Percentiles rank a stretch among this genome's conserved stretches.
Evolutionary conservation across 2,329 filamentous ascomycete genomes (phyloP).

Genomic region (Scortechinia acanthostroma): DNA sequence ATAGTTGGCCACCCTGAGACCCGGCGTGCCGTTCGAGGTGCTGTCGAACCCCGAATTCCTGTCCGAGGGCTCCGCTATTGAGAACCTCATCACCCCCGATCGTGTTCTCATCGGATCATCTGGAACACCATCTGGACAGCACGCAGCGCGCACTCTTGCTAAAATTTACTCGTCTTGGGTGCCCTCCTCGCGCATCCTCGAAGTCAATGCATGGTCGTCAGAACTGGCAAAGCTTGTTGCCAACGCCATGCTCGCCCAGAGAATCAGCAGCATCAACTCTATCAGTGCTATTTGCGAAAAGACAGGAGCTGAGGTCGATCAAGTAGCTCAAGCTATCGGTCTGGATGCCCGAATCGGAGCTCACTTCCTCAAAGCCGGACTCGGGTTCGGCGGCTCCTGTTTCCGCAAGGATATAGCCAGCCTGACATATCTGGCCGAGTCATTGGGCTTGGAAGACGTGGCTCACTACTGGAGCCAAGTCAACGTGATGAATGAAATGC

Average conservation of each 20-base stretch:
- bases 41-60: constrained; percentile 60
- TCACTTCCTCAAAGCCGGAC: constrained; percentile 46
- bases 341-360: constrained; percentile 46
- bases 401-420: constrained; percentile 57
- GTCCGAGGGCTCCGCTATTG: constrained; percentile 51
- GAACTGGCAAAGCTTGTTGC: constrained; percentile 56
- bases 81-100: constrained; percentile 46
- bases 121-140: constrained; percentile 31
- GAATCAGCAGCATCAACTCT: constrained; percentile 58
- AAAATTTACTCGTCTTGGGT: constrained; percentile 51
- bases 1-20: constrained; percentile 20
- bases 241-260: constrained; percentile 57
- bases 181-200: constrained; percentile 39
- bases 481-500: constrained; percentile 49
- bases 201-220: constrained; percentile 50
- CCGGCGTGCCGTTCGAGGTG: constrained; percentile 44
- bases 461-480: constrained; percentile 51
- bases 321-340: constrained; percentile 45
- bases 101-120: constrained; percentile 54
- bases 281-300: constrained; percentile 54
- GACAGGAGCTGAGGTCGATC: constrained; percentile 47
- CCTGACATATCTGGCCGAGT: constrained; percentile 48
- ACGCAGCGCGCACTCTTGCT: constrained; percentile 39
- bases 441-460: constrained; percentile 45
- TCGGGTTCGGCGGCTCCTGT: constrained; percentile 59